Evolutionary conservation across 2,329 filamentous ascomycete species (phyloP).

Genomic region (Kalaharituber pfeilii): DNA sequence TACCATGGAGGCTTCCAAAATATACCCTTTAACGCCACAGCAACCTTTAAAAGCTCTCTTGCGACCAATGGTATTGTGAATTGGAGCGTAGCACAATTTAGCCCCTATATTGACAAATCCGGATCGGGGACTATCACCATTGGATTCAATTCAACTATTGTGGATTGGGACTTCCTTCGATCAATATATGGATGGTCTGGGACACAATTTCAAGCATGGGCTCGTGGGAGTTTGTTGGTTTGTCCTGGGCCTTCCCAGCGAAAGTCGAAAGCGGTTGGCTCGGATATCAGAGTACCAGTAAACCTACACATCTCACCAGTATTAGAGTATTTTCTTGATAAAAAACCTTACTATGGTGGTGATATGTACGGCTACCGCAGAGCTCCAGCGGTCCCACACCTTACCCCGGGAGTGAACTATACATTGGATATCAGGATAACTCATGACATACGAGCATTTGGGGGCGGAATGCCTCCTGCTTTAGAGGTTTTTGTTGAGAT

Average conservation of each 20-base stretch:
- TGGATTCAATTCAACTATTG: conserved; percentile 29
- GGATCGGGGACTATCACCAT: conserved; percentile 30
- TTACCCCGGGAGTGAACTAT: conserved; percentile 34
- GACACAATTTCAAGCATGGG: conserved; percentile 42
- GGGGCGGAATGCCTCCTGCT: conserved; percentile 33
- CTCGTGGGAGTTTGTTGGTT: conserved; percentile 28
- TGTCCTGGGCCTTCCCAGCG: not conserved
- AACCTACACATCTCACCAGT: conserved; percentile 25
- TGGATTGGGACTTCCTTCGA: conserved; percentile 39
- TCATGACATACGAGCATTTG: conserved; percentile 40
- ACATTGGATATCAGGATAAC: conserved; percentile 36
- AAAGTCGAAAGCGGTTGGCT: not conserved
- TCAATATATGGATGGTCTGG: conserved; percentile 42
- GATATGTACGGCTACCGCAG: conserved; percentile 38
- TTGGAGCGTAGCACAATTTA: conserved; percentile 32
- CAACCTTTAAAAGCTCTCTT: conserved; percentile 35
- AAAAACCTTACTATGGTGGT: conserved; percentile 37
- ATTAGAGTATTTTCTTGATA: conserved; percentile 38
- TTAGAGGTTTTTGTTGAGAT: conserved; percentile 30
- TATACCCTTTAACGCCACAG: conserved; percentile 30
- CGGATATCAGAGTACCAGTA: conserved; percentile 29
- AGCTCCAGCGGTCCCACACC: conserved; percentile 34
- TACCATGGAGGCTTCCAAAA: conserved; percentile 35
- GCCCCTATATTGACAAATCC: conserved; percentile 20
- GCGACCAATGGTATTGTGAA: conserved; percentile 33